Evolutionary conservation across 495 filamentous ascomycete genomes (phyloP).

Genomic region (Tuber calosporum): DNA sequence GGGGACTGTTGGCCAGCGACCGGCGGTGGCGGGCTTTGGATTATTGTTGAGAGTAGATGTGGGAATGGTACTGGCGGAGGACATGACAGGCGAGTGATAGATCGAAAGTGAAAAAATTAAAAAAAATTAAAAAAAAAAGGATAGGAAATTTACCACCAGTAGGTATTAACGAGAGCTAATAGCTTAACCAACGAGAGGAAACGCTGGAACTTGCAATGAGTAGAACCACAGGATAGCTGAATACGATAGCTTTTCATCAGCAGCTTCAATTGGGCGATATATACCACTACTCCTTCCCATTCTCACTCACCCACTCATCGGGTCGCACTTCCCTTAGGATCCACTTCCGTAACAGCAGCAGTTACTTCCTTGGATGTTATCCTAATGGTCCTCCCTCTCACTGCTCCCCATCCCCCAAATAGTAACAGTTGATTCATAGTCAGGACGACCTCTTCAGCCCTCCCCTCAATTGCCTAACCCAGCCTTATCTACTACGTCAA

Average conservation of each 20-base stretch:
- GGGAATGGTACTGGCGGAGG: background rate
- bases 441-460: background rate
- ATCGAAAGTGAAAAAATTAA: background rate
- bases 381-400: background rate
- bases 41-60: background rate
- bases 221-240: background rate
- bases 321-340: background rate
- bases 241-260: background rate
- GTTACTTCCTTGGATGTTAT: background rate
- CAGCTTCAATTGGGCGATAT: background rate
- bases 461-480: background rate
- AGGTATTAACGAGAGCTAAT: background rate
- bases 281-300: background rate
- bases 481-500: background rate
- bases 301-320: background rate
- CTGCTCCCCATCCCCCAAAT: background rate
- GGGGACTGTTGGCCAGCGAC: background rate
- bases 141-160: background rate
- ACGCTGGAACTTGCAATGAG: background rate
- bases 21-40: background rate
- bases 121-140: background rate
- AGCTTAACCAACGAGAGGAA: background rate
- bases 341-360: background rate
- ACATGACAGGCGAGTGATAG: background rate
- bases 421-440: background rate